Conservation (phyloP, 345 rosid species). For the Trapa bicornis region DNA sequence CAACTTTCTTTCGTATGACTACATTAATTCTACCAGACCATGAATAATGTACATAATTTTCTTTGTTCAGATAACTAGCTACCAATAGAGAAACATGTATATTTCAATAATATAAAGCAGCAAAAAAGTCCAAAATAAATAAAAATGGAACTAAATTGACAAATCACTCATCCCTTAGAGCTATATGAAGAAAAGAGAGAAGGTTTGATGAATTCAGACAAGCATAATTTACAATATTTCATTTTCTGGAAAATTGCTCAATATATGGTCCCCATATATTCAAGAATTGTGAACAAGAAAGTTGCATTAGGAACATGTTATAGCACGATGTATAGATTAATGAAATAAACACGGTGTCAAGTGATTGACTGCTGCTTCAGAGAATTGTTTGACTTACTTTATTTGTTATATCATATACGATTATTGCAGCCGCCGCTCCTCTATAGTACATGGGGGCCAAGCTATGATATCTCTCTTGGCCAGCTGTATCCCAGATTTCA, state of each 20-base stretch:
- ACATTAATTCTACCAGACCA: no score
- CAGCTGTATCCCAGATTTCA: conserved; percentile 99
- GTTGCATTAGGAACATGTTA: not conserved
- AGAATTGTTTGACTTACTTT: conserved; percentile 26
- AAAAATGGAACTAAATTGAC: not conserved
- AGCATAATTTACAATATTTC: not conserved
- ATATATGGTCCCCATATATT: not conserved
- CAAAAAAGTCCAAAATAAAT: not conserved
- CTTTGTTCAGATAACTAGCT: no score
- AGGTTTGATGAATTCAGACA: not conserved
- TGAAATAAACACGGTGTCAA: not conserved
- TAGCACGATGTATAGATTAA: not conserved
- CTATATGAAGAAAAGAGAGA: not conserved
- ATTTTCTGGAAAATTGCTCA: not conserved
- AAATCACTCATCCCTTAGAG: not conserved
- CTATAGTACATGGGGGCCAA: conserved; percentile 98
- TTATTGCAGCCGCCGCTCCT: conserved; percentile 91
- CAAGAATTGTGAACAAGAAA: not conserved
- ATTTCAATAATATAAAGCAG: not conserved
- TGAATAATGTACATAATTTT: no score
- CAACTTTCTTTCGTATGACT: no score
- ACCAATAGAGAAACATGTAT: no score
- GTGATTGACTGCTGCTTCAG: not conserved
- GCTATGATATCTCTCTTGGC: conserved; percentile 95
- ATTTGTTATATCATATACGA: conserved; percentile 83